Evolutionary conservation across 1,284 basidiomycete species (phyloP), one percentile per base, ranked within the genome.

Genomic region (Apiotrichum porosum): DNA sequence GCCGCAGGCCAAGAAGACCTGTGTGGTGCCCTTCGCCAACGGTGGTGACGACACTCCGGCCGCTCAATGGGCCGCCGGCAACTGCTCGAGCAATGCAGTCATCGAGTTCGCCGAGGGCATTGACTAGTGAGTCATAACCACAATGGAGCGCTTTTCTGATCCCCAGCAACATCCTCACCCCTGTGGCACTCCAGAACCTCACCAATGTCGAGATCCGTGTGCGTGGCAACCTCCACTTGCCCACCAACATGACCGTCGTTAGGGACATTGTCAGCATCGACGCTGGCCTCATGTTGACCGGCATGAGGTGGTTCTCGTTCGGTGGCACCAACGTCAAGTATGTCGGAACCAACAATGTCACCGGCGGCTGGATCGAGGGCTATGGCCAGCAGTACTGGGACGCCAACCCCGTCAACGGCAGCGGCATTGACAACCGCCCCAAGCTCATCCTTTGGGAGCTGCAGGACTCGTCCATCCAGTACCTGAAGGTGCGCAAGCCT

Each of bases 351-450:
- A 58, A 42, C 36, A 62, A 62, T 31, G 54, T 56, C 12, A 56
- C 57, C 4, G 49, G 50, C 9, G 62, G 62, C 10, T 65, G 62
- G 62, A 51, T 65, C 31, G 44, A 65, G 23, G 54, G 62, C 1
- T 76, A 76, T 47, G 77, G 78, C 17, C 75, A 78, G 55, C 75
- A 77, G 51, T 78, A 76, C 77, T 79, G 77, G 76, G 71, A 78
- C 51, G 66, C 73, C 45, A 75, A 76, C 31, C 44, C 47, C 3
- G 48, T 37, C 14, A 76, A 75, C 50, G 61, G 69, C 21, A 6
- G 26, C 26, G 61, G 64, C 24, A 49, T 62, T 9, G 42, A 47
- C 18, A 46, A 42, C 42, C 73, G 78, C 23, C 39, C 78, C 17
- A 77, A 79, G 56, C 67, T 79, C 13, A 75, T 76, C 26, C 76